Conservation (phyloP, 169 alveolate genomes). For the Eimeria sp. region DNA sequence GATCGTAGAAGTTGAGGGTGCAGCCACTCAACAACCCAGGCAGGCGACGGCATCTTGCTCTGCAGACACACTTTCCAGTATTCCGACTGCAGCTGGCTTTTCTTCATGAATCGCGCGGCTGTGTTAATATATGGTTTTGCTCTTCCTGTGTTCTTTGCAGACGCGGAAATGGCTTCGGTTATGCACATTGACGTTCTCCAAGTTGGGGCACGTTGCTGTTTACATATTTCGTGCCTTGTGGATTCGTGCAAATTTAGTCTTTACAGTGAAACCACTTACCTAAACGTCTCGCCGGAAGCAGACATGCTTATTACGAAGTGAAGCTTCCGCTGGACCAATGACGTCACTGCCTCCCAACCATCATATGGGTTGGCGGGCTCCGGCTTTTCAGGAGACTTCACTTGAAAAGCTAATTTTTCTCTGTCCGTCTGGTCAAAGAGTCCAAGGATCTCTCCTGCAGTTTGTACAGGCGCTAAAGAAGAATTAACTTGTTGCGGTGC, state of each 20-base stretch:
- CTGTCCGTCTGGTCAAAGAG: conserved; percentile 58
- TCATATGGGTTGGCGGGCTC: conserved; percentile 34
- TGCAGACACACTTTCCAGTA: background rate
- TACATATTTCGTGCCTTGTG: background rate
- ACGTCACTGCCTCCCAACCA: conserved; percentile 51
- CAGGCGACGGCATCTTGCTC: conserved; percentile 73
- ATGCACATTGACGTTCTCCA: background rate
- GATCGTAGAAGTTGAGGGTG: conserved; percentile 87
- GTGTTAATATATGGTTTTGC: background rate
- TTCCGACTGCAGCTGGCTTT: background rate
- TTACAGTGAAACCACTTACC: conserved; percentile 76
- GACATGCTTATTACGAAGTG: conserved; percentile 67
- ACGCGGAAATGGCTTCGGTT: background rate
- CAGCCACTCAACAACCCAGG: conserved; percentile 67
- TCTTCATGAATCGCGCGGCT: background rate
- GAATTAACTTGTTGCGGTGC: background rate
- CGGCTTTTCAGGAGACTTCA: conserved; percentile 39
- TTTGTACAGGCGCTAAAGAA: background rate
- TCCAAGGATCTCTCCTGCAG: conserved; percentile 67
- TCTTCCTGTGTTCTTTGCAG: background rate
- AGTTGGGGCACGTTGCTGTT: background rate
- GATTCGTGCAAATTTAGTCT: background rate
- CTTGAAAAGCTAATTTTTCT: conserved; percentile 59
- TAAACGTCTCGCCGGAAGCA: conserved; percentile 46
- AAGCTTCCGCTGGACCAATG: conserved; percentile 34